phyloP scores from a whole-genome alignment of 495 filamentous ascomycete genomes.

The Neurospora pannonica region DNA sequence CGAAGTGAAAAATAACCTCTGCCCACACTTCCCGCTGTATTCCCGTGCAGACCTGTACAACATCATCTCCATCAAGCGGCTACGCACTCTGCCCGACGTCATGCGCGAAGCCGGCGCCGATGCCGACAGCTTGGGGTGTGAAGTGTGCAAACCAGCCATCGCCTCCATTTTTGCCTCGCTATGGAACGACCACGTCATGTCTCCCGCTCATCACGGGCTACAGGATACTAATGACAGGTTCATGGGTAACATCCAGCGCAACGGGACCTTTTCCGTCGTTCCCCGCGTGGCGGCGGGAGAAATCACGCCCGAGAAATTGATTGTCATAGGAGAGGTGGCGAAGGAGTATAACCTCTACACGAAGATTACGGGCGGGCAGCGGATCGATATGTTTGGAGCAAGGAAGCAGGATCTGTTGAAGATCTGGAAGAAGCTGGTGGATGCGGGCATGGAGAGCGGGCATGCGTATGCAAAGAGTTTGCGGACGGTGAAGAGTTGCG shows the following conservation, averaged over 20 bases:
- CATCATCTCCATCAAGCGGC: constrained; percentile 73
- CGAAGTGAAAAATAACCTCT: constrained; percentile 83
- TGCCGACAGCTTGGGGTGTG: constrained; percentile 70
- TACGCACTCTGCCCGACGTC: constrained; percentile 67
- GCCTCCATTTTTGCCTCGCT: constrained; percentile 77
- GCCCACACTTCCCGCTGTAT: constrained; percentile 69
- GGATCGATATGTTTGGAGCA: constrained; percentile 94
- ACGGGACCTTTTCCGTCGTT: constrained; percentile 88
- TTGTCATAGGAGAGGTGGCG: constrained; percentile 79
- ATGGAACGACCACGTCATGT: constrained; percentile 83
- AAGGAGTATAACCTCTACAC: constrained; percentile 85
- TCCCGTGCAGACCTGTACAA: constrained; percentile 86
- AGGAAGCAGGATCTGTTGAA: constrained; percentile 80
- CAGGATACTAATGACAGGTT: constrained; percentile 94
- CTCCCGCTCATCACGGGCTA: constrained; percentile 61
- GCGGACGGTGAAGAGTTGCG: constrained; percentile 88
- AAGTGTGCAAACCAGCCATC: constrained; percentile 82
- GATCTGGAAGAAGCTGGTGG: constrained; percentile 82
- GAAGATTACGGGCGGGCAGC: constrained; percentile 92
- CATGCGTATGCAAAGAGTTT: constrained; percentile 93
- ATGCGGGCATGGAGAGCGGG: constrained; percentile 90
- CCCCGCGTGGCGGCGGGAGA: constrained; percentile 82
- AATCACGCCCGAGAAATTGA: constrained; percentile 85
- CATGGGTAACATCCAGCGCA: constrained; percentile 89
- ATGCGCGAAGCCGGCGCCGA: constrained; percentile 78